Evolutionary conservation across 2,329 filamentous ascomycete species (phyloP).

Genomic region (Dactylellina haptotyla): DNA sequence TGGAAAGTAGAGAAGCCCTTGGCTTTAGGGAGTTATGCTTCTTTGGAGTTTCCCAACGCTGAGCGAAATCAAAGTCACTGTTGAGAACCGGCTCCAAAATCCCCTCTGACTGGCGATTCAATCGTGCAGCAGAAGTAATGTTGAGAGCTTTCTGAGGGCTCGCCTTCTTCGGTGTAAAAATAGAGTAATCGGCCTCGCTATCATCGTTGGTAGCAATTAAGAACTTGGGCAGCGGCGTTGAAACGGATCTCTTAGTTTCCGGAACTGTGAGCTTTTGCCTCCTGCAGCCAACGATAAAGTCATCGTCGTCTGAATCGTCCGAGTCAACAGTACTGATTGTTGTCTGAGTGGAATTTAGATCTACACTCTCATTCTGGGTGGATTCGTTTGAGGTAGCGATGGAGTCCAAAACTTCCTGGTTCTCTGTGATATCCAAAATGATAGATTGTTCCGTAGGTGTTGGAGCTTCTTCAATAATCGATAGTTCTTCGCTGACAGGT

Average conservation of each 20-base stretch:
- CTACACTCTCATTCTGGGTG: too few relatives aligned
- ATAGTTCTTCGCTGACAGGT: background rate
- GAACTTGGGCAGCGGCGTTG: conserved; percentile 2
- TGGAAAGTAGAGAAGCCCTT: background rate
- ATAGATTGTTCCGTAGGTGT: too few relatives aligned
- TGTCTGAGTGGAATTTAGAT: too few relatives aligned
- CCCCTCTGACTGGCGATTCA: conserved; percentile 2
- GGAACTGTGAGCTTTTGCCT: conserved; percentile 17
- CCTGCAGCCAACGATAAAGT: conserved; percentile 31
- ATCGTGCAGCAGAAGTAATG: conserved; percentile 10
- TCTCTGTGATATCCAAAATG: too few relatives aligned
- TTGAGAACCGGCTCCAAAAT: background rate
- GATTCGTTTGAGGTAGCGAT: too few relatives aligned
- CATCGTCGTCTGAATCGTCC: conserved; percentile 35
- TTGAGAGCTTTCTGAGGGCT: conserved; percentile 27
- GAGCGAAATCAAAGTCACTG: background rate
- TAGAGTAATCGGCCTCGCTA: too few relatives aligned
- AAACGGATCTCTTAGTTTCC: background rate
- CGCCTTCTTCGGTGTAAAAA: background rate
- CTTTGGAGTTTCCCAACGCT: background rate
- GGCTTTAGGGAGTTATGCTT: conserved; percentile 14
- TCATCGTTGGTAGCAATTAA: conserved; percentile 22
- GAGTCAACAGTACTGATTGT: background rate
- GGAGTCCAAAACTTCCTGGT: too few relatives aligned
- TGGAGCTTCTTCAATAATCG: too few relatives aligned